These are phyloP conservation scores for Trypanosoma caninum DNA, from an alignment of 208 protist genomes.

Conservation along the genomic window DNA sequence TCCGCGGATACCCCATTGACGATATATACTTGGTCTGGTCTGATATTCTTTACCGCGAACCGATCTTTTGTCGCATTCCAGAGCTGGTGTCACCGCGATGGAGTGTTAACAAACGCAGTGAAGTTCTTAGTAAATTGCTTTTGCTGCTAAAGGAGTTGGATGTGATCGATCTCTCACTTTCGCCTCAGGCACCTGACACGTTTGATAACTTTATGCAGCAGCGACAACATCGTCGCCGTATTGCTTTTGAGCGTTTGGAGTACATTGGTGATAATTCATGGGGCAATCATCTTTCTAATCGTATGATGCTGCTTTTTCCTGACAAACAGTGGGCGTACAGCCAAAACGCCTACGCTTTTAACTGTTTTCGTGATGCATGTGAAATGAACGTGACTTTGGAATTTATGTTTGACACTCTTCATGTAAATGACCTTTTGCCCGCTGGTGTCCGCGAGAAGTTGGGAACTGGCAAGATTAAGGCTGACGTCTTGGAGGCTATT, in stretches of 20 bases:
- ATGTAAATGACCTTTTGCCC: slow-evolving; percentile 37
- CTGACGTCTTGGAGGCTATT: slow-evolving; percentile 74
- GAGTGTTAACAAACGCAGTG: slow-evolving; percentile 50
- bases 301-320: slow-evolving; percentile 73
- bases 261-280: slow-evolving; percentile 86
- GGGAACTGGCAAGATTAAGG: slow-evolving; percentile 69
- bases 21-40: slow-evolving; percentile 62
- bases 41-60: slow-evolving; percentile 42
- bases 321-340: slow-evolving; percentile 77
- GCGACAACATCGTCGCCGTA: slow-evolving; percentile 46
- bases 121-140: slow-evolving; percentile 36
- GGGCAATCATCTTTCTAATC: slow-evolving; percentile 54
- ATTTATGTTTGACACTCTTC: slow-evolving; percentile 75
- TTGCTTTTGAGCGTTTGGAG: slow-evolving; percentile 79
- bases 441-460: slow-evolving; percentile 23
- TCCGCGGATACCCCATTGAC: slow-evolving; percentile 78
- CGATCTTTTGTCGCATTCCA: slow-evolving; percentile 48
- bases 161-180: slow-evolving; percentile 57
- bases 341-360: slow-evolving; percentile 52
- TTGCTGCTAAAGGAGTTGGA: slow-evolving; percentile 32
- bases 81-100: slow-evolving; percentile 34
- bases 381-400: slow-evolving; percentile 87
- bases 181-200: slow-evolving; percentile 18
- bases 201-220: slow-evolving; percentile 16
- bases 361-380: slow-evolving; percentile 55